Evolutionary conservation across 306 rosid genomes (phyloP).

Genomic region (Mimosa pudica): DNA sequence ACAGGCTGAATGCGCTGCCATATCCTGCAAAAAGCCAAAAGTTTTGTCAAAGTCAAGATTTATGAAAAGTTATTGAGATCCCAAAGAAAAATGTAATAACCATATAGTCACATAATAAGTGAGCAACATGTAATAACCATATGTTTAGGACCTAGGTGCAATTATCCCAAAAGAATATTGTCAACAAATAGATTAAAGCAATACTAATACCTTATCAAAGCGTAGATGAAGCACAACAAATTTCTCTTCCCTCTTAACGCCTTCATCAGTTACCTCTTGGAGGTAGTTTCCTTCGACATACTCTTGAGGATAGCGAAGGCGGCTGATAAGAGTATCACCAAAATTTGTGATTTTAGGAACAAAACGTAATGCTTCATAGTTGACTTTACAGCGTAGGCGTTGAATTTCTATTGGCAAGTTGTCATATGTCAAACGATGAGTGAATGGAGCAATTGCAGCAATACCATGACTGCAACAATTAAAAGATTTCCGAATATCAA

Average conservation of each 20-base stretch:
- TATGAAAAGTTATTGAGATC: too few relatives aligned
- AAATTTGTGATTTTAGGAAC: slow-evolving; percentile 86
- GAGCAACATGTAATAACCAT: too few relatives aligned
- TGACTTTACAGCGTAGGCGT: slow-evolving; percentile 88
- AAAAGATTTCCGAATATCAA: slow-evolving; percentile 25
- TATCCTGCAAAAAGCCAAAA: slow-evolving; percentile 60
- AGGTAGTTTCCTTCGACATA: slow-evolving; percentile 49
- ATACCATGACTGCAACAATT: slow-evolving; percentile 70
- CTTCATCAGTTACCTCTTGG: slow-evolving; percentile 50
- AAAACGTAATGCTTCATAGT: slow-evolving; percentile 84
- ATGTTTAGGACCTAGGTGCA: too few relatives aligned
- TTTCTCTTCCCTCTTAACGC: slow-evolving; percentile 50
- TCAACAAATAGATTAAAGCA: neutral
- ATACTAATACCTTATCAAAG: slow-evolving; percentile 95
- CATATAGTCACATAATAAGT: too few relatives aligned
- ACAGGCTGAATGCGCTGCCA: slow-evolving; percentile 99
- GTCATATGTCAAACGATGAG: slow-evolving; percentile 93
- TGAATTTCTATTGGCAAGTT: slow-evolving; percentile 89
- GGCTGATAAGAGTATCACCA: slow-evolving; percentile 82
- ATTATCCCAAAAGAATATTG: too few relatives aligned
- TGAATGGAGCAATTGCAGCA: slow-evolving; percentile 94
- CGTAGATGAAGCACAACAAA: slow-evolving; percentile 93
- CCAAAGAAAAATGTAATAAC: too few relatives aligned
- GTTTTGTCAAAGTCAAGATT: neutral
- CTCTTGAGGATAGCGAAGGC: slow-evolving; percentile 65